Evolutionary conservation across 202 grass and related monocot species (phyloP).

Genomic region (Carex arenaria): DNA sequence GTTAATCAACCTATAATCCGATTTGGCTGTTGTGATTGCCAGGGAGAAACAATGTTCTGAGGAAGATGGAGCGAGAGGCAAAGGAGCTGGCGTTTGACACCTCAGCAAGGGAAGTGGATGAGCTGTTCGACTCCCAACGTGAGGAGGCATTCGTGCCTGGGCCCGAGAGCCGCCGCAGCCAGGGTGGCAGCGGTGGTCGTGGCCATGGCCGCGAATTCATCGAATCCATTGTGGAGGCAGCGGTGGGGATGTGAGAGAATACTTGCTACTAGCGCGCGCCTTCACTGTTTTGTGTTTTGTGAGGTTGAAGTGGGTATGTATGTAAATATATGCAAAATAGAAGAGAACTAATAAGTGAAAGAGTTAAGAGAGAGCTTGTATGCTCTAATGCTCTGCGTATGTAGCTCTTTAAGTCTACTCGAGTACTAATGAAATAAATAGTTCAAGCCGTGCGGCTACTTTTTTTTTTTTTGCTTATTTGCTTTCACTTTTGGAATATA

Average conservation of each 20-base stretch:
- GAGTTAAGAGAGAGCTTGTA: slow-evolving; percentile 5
- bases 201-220: neutral
- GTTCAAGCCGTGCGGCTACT: no score
- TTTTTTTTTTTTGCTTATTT: no score
- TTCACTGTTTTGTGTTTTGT: neutral
- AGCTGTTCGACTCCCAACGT: slow-evolving; percentile 48
- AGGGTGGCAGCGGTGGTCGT: neutral
- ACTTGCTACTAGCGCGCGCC: neutral
- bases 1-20: no score
- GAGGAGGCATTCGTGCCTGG: slow-evolving; percentile 45
- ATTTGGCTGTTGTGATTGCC: neutral
- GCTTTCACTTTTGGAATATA: no score
- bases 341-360: neutral
- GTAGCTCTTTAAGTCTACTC: no score
- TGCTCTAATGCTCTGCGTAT: neutral
- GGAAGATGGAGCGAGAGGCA: slow-evolving; percentile 38
- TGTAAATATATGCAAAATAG: neutral
- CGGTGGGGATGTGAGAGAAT: slow-evolving; percentile 2
- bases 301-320: neutral
- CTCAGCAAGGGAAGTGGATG: slow-evolving; percentile 47
- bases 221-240: neutral
- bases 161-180: slow-evolving; percentile 17
- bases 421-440: no score
- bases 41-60: slow-evolving; percentile 49
- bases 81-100: slow-evolving; percentile 45